Evolutionary conservation across 768 basidiomycete genomes (phyloP), one percentile per base, ranked within the genome.

Genomic region (Leccinum imitatum): DNA sequence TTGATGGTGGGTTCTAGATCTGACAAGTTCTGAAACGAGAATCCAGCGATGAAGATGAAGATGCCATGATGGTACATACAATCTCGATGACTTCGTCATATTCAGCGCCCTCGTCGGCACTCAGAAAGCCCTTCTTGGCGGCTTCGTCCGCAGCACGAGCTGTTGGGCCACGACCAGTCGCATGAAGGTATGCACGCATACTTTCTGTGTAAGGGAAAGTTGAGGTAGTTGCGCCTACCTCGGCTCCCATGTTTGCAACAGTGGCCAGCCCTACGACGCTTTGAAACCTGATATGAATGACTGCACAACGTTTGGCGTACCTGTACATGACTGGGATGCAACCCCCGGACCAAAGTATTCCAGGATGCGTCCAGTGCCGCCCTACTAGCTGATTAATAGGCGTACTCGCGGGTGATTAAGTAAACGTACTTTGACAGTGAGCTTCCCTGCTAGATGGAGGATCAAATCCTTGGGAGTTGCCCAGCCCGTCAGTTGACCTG

Each of bases 201-300:
- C 86, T 85, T 17, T 84, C 75, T 15, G 93, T 94, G 76, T 98
- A 99, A 5, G 96, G 95, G 82, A 99, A 99, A 6, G 91, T 93
- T 1, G 95, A 96, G 0, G 97, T 98, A 1, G 97, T 99, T n/a
- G 97, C 97, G 41, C 97, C 97, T n/a, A 98, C 95, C 79, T 99
- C 97, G 13, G 97, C 97, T 54, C 97, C 97, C 97, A 98, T 99
- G 75, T 99, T 98, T 48, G 93, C 90, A 57, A 99, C 90, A 2
- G 97, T 98, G 1, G 96, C 97, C 56, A 97, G 77, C 57, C 92
- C 91, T 90, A 53, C 30, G 50, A 51, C 11, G 41, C 19, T 53
- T 25, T 50, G 14, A 59, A 52, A 50, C 44, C 39, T 57, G 10
- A 47, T 44, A 56, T 14, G 30, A 54, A 30, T n/a, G 9, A 30